phyloP scores from a whole-genome alignment of 2,329 filamentous ascomycete species.

The Neocatenulostroma microsporum region DNA sequence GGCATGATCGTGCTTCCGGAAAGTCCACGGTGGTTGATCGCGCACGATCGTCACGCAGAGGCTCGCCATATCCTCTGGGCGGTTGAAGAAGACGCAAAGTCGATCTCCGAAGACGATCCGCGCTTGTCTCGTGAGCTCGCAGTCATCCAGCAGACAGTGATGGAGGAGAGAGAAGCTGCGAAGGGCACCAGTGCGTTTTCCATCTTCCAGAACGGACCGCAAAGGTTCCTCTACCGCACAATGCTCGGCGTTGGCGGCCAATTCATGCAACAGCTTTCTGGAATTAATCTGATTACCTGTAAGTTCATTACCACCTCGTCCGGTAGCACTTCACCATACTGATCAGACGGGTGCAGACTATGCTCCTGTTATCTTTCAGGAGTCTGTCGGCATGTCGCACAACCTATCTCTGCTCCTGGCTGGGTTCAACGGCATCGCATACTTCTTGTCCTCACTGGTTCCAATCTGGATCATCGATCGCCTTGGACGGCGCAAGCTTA shows the following conservation, averaged over 20 bases:
- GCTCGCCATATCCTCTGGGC: conserved; percentile 15
- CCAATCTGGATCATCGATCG: conserved; percentile 40
- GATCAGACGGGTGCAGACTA: too few relatives aligned
- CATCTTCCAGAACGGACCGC: conserved; percentile 37
- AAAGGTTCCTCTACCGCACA: conserved; percentile 36
- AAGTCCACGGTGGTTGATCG: conserved; percentile 19
- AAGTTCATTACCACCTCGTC: too few relatives aligned
- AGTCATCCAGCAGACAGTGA: conserved; percentile 35
- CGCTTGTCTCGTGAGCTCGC: too few relatives aligned
- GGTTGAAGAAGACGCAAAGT: conserved; percentile 24
- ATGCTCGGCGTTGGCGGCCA: conserved; percentile 40
- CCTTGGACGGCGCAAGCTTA: too few relatives aligned
- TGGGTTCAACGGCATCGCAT: conserved; percentile 43
- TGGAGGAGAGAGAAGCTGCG: conserved; percentile 38
- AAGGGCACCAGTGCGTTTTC: conserved; percentile 23
- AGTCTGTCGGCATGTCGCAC: conserved; percentile 13
- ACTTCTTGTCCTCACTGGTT: conserved; percentile 33
- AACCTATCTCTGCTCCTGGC: conserved; percentile 37
- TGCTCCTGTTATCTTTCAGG: conserved; percentile 26
- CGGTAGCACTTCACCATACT: too few relatives aligned
- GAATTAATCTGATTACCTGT: conserved; percentile 29
- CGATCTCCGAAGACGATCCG: conserved; percentile 21
- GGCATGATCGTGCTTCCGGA: conserved; percentile 17
- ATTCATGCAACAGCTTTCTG: conserved; percentile 40
- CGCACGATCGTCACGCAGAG: conserved; percentile 15